These are phyloP conservation scores for Boechera divaricarpa DNA, from an alignment of 345 rosid genomes.

Conservation along the genomic window DNA sequence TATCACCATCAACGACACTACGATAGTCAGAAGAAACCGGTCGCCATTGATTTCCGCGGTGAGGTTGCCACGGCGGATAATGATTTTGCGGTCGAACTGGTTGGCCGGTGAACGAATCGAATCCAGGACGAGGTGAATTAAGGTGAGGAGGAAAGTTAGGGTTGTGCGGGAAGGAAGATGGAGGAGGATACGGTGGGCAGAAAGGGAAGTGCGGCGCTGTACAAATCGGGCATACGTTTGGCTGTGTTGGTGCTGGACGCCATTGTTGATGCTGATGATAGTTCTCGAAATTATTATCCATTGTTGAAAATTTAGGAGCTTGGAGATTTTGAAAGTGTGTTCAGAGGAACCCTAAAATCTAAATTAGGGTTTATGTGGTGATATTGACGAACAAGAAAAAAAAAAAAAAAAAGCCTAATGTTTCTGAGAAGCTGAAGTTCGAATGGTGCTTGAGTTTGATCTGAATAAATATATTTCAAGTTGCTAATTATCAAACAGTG, in stretches of 20 bases:
- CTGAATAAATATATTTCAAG: conserved; percentile 1
- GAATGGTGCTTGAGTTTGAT: not conserved
- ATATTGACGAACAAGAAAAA: conserved; percentile 7
- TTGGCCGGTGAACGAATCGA: conserved; percentile 51
- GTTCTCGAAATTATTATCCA: conserved; percentile 38
- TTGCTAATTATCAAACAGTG: not conserved
- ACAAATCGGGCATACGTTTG: conserved; percentile 66
- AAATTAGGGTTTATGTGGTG: conserved; percentile 28
- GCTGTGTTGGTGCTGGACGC: conserved; percentile 61
- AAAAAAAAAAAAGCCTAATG: not conserved
- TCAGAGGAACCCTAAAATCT: conserved; percentile 16
- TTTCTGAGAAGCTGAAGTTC: not conserved
- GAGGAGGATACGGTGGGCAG: conserved; percentile 63
- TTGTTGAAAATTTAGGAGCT: not conserved
- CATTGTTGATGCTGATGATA: conserved; percentile 48
- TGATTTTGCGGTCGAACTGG: conserved; percentile 32
- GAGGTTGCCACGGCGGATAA: conserved; percentile 52
- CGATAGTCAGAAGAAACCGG: conserved; percentile 3
- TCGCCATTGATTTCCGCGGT: conserved; percentile 44
- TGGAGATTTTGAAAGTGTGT: not conserved
- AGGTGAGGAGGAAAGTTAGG: conserved; percentile 54
- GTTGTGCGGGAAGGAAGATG: conserved; percentile 47
- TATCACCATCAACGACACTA: conserved; percentile 31
- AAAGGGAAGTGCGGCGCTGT: conserved; percentile 75
- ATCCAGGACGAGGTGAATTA: conserved; percentile 49